phyloP scores from a whole-genome alignment of 352 stramenopile species.

The Phytophthora cryptogea region DNA sequence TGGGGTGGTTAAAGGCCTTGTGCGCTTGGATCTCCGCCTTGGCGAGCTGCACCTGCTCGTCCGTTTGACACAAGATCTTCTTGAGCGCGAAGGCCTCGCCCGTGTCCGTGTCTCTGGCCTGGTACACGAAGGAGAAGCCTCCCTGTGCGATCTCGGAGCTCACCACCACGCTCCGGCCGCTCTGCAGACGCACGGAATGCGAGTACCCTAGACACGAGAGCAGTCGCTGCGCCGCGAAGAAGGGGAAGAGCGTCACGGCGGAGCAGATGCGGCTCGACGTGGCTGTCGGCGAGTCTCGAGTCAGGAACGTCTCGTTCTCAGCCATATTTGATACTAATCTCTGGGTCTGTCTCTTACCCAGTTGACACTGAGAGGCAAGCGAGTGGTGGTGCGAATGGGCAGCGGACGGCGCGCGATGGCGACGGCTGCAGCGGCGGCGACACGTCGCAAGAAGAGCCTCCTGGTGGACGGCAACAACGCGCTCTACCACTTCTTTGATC shows the following conservation, averaged over 20 bases:
- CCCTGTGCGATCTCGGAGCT: constrained; percentile 81
- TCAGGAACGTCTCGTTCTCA: constrained; percentile 44
- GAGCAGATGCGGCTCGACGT: constrained; percentile 50
- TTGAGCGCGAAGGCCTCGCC: constrained; percentile 88
- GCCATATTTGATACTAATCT: constrained; percentile 13
- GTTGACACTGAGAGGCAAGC: constrained; percentile 16
- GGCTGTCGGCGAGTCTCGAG: constrained; percentile 15
- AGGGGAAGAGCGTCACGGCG: constrained; percentile 60
- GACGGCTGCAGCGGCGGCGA: constrained; percentile 6
- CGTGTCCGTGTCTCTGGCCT: constrained; percentile 67
- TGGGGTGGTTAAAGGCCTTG: constrained; percentile 69
- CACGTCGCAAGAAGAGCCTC: constrained; percentile 43
- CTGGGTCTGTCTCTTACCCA: not conserved
- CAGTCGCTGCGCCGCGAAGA: constrained; percentile 63
- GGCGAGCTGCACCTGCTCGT: constrained; percentile 80
- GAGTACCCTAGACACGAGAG: constrained; percentile 78
- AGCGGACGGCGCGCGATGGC: constrained; percentile 15
- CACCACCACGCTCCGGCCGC: constrained; percentile 70
- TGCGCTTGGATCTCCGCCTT: constrained; percentile 86
- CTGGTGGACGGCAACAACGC: constrained; percentile 72
- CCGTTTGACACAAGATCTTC: constrained; percentile 87
- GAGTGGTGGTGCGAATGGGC: not conserved
- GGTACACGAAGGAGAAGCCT: constrained; percentile 89
- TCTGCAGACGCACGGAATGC: constrained; percentile 68
- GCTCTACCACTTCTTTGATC: constrained; percentile 66